A percentile compares a stretch with the other conserved stretches of the same genome.
Evolutionary conservation across 148 eudicot genomes (phyloP).

Genomic region (Arbutus unedo): DNA sequence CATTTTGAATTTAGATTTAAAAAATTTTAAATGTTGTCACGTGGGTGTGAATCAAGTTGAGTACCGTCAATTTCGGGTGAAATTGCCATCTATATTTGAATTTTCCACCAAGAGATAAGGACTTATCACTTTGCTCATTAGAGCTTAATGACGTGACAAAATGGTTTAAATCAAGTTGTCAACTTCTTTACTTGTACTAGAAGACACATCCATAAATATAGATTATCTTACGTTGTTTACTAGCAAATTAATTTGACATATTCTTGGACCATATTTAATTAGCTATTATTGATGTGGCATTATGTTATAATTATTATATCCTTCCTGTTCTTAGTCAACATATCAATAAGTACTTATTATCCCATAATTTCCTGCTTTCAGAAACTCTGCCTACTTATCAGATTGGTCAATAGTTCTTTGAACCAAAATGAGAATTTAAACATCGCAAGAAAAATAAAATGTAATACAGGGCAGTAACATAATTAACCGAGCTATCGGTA

Average conservation of each 20-base stretch:
- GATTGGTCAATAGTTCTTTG: neutral
- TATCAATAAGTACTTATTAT: neutral
- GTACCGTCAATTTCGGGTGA: too few species aligned
- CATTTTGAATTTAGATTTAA: too few species aligned
- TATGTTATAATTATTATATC: neutral
- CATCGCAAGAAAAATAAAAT: neutral
- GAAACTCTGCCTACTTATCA: constrained; percentile 1
- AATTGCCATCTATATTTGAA: too few species aligned
- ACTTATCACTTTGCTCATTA: neutral
- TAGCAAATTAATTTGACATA: neutral
- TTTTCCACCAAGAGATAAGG: too few species aligned
- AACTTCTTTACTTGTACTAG: neutral
- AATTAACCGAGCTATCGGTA: too few species aligned
- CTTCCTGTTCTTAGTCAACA: neutral
- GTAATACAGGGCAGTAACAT: neutral
- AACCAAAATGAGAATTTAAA: neutral
- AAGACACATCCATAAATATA: neutral
- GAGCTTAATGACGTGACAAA: neutral
- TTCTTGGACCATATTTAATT: neutral
- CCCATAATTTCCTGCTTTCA: neutral
- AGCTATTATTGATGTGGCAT: constrained; percentile 3
- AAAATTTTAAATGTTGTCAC: too few species aligned
- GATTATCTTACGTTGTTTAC: neutral
- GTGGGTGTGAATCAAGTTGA: too few species aligned
- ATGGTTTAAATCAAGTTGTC: neutral